A percentile compares a stretch with the other conserved stretches of the same genome.
phyloP scores from a whole-genome alignment of 805 yeast species.

The Yarrowia sp. region DNA sequence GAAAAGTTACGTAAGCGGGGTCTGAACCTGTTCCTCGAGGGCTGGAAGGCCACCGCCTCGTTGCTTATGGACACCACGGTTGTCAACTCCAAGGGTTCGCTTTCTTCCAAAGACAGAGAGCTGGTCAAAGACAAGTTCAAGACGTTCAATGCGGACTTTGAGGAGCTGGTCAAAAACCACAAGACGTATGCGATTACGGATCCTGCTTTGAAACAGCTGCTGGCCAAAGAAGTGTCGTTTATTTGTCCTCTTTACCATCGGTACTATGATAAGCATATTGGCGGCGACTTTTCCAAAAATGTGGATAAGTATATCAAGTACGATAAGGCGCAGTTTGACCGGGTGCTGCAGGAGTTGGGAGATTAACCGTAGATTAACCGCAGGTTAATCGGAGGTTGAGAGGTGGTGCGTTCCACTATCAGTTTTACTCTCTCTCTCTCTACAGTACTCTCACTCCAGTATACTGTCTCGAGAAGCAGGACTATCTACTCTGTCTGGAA shows the following conservation, averaged over 20 bases:
- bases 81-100: slow-evolving; percentile 48
- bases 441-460: too few relatives aligned
- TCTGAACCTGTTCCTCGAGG: slow-evolving; percentile 62
- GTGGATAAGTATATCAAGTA: slow-evolving; percentile 66
- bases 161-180: slow-evolving; percentile 65
- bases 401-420: too few relatives aligned
- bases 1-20: slow-evolving; percentile 70
- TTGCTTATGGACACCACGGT: slow-evolving; percentile 77
- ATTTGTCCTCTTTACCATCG: slow-evolving; percentile 81
- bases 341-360: slow-evolving; percentile 38
- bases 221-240: slow-evolving; percentile 68
- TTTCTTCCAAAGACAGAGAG: slow-evolving; percentile 71
- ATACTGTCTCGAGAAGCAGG: too few relatives aligned
- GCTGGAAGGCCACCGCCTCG: slow-evolving; percentile 76
- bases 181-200: slow-evolving; percentile 65
- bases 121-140: slow-evolving; percentile 78
- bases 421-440: too few relatives aligned
- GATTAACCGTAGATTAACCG: background rate
- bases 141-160: slow-evolving; percentile 79
- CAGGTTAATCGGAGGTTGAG: too few relatives aligned
- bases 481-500: too few relatives aligned
- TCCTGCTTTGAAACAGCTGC: slow-evolving; percentile 55
- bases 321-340: slow-evolving; percentile 44
- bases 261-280: slow-evolving; percentile 71
- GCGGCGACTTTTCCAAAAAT: slow-evolving; percentile 69